Base-by-base conservation (phyloP, 2,329 filamentous ascomycete genomes). In the Beauveria sp. region DNA sequence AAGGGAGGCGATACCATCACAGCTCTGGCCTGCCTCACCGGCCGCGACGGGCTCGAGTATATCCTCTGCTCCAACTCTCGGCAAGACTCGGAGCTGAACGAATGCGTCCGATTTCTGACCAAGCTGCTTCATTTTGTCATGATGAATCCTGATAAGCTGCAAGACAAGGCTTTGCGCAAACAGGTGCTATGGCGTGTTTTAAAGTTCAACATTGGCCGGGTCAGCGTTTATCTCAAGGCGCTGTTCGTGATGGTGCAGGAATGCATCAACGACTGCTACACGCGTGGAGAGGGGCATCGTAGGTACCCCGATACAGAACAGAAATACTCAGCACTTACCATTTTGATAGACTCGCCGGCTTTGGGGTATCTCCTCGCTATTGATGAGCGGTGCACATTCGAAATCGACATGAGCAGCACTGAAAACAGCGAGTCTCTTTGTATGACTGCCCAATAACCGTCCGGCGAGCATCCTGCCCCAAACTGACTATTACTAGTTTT, bases 21-120 rank as follows among this genome's bases (percentile, higher is more conserved):
- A 1, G 50, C 62, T 14, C 24, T 65, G 5, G 61, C 52, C 9
- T 55, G 48, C 31, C 61, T 63, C 16, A 61, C 45, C 4, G 62
- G 28, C 14, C 16, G 24, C 4, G 12, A 48, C 20, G 61, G 63
- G 6, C 61, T 62, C 1, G 54, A 56, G 14, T 67, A 65, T 42
- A 52, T 63, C 9, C 55, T 67, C 48, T 42, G 49, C 12, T 66
- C 63, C n/a, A 66, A 67, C 20, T 14, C 20, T 3, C 62, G 64
- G 16, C 60, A 46, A 1, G 45, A 40, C 12, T 10, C 28, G 2
- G 59, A 66, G 34, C 63, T 64, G 40, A 53, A 63, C 4, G 34
- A 62, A 14, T 45, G 57, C 63, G 3, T 60, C 56, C 2, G 5
- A 14, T 20, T 46, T 24, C 5, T 56, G 24, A 26, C 16, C 5